phyloP scores from a whole-genome alignment of 2,329 filamentous ascomycete genomes.

The Arthrinium puccinioides region DNA sequence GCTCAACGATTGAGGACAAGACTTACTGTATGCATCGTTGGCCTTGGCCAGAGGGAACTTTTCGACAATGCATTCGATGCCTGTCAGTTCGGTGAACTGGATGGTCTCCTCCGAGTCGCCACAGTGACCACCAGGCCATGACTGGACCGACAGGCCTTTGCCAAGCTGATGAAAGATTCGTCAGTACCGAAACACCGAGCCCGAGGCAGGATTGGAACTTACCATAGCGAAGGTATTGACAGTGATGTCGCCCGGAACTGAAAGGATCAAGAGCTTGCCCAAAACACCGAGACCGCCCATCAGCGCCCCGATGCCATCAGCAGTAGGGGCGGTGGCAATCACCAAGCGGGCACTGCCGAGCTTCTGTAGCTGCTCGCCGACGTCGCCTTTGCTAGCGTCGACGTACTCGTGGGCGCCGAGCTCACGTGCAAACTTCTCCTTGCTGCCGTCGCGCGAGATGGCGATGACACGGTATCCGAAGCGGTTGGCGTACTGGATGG shows the following conservation, averaged over 20 bases:
- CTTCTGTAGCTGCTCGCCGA: slow-evolving; percentile 4
- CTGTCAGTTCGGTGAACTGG: slow-evolving; percentile 7
- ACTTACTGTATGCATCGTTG: slow-evolving; percentile 11
- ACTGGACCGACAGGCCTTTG: slow-evolving; percentile 9
- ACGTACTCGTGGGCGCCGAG: slow-evolving; percentile 52
- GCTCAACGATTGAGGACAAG: not conserved
- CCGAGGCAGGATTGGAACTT: too few relatives aligned
- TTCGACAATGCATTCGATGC: slow-evolving; percentile 8
- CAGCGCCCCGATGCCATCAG: slow-evolving; percentile 6
- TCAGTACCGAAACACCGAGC: too few relatives aligned
- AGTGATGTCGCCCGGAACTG: slow-evolving; percentile 7
- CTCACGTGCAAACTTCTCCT: slow-evolving; percentile 44
- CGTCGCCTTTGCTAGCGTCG: slow-evolving; percentile 10
- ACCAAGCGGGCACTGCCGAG: slow-evolving; percentile 8
- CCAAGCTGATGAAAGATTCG: slow-evolving; percentile 16
- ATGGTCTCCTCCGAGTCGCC: slow-evolving; percentile 9
- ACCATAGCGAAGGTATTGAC: slow-evolving; percentile 8
- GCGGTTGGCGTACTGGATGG: slow-evolving; percentile 56
- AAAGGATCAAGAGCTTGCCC: slow-evolving; percentile 10
- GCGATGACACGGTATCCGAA: slow-evolving; percentile 59
- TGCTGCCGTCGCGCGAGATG: slow-evolving; percentile 36
- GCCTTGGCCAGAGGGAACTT: slow-evolving; percentile 10
- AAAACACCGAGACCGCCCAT: slow-evolving; percentile 8
- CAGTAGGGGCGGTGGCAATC: slow-evolving; percentile 7
- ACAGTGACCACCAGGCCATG: slow-evolving; percentile 9